A percentile compares a stretch with the other conserved stretches of the same genome.
Evolutionary conservation across 306 rosid species (phyloP).

Genomic region (Prinsepia uniflora): DNA sequence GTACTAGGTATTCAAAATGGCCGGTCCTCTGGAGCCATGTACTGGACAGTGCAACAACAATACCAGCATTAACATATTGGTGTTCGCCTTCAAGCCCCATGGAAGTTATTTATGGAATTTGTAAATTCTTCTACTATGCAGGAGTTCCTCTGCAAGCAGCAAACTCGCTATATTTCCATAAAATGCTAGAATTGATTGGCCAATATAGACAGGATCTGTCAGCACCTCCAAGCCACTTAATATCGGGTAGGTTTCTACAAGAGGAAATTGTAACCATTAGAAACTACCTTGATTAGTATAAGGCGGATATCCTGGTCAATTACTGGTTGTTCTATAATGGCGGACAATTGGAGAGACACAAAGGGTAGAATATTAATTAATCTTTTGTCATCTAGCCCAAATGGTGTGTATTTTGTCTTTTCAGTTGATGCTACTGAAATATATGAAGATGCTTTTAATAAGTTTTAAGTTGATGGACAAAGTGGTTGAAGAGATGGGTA

Average conservation of each 20-base stretch:
- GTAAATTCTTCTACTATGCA: constrained; percentile 88
- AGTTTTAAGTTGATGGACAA: constrained; percentile 77
- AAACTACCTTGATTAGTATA: constrained; percentile 61
- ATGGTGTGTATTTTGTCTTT: constrained; percentile 76
- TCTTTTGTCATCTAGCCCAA: constrained; percentile 80
- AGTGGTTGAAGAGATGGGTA: constrained; percentile 85
- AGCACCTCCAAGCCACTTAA: constrained; percentile 65
- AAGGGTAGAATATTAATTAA: constrained; percentile 65
- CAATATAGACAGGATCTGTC: constrained; percentile 72
- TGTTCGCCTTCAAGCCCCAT: no score
- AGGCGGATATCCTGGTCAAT: constrained; percentile 84
- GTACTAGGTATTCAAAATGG: no score
- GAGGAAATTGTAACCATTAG: constrained; percentile 70
- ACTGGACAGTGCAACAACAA: no score
- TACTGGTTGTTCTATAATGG: constrained; percentile 83
- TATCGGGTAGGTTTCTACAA: constrained; percentile 65
- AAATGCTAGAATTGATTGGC: constrained; percentile 85
- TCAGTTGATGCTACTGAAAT: constrained; percentile 70
- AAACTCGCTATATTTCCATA: constrained; percentile 73
- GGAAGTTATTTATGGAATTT: constrained; percentile 78
- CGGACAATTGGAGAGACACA: constrained; percentile 79
- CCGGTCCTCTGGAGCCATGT: no score
- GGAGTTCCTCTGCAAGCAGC: constrained; percentile 89
- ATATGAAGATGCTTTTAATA: constrained; percentile 61
- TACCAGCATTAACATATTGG: no score